phyloP scores from a whole-genome alignment of 2,329 filamentous ascomycete species.

The Arthrobotrys sinensis region DNA sequence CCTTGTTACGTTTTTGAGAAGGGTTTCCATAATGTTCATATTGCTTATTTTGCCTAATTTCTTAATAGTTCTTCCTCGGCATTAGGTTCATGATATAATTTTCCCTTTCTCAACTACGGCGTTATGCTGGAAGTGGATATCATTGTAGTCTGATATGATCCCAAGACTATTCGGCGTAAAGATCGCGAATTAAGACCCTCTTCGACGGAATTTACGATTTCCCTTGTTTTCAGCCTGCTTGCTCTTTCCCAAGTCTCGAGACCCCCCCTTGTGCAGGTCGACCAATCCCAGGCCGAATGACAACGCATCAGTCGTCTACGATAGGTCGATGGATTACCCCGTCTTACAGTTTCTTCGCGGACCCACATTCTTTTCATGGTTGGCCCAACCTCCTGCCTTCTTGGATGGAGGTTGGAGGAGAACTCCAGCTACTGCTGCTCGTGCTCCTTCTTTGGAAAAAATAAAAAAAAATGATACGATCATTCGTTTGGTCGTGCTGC shows the following conservation, averaged over 20 bases:
- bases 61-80: constrained; percentile 11
- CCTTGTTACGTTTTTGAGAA: constrained; percentile 52
- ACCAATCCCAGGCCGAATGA: constrained; percentile 59
- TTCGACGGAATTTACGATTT: constrained; percentile 46
- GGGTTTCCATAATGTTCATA: neutral
- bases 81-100: constrained; percentile 17
- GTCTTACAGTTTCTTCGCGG: constrained; percentile 52
- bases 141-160: constrained; percentile 15
- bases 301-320: constrained; percentile 61
- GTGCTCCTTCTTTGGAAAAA: constrained; percentile 17
- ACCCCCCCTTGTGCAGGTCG: constrained; percentile 35
- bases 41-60: constrained; percentile 48
- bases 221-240: constrained; percentile 49
- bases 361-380: constrained; percentile 61
- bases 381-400: constrained; percentile 61
- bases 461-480: constrained; percentile 23
- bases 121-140: constrained; percentile 40
- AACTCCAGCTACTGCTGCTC: constrained; percentile 6
- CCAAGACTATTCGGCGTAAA: constrained; percentile 37
- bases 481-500: constrained; percentile 21
- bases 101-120: constrained; percentile 23
- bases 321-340: constrained; percentile 54
- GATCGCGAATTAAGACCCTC: constrained; percentile 34
- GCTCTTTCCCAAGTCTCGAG: constrained; percentile 43
- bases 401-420: constrained; percentile 16